These are phyloP conservation scores for Fusarium setosum DNA, from an alignment of 2,329 filamentous ascomycete species.

Conservation along the genomic window DNA sequence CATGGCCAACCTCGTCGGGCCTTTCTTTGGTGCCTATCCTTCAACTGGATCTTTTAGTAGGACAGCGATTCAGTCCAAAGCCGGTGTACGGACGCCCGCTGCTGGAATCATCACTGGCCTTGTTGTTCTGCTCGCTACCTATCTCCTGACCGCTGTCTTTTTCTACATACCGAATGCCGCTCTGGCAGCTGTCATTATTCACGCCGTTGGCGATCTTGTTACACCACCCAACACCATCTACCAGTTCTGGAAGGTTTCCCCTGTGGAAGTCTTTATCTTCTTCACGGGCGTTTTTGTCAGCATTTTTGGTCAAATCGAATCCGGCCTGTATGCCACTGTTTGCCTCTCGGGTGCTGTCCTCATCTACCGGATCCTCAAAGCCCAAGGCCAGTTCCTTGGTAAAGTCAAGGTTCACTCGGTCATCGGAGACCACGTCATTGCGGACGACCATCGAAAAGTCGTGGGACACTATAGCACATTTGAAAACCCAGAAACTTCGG, in stretches of 20 bases:
- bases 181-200: conserved; percentile 91
- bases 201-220: conserved; percentile 93
- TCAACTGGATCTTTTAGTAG: conserved; percentile 96
- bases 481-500: conserved; percentile 58
- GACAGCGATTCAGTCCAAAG: conserved; percentile 97
- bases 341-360: conserved; percentile 80
- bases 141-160: conserved; percentile 88
- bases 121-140: conserved; percentile 90
- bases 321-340: conserved; percentile 91
- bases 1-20: conserved; percentile 87
- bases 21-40: conserved; percentile 92
- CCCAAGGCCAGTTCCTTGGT: conserved; percentile 86
- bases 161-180: conserved; percentile 90
- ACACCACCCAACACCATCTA: conserved; percentile 92
- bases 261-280: conserved; percentile 91
- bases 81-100: conserved; percentile 90
- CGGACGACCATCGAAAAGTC: conserved; percentile 63
- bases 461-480: conserved; percentile 69
- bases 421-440: conserved; percentile 78
- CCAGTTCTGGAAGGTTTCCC: conserved; percentile 94
- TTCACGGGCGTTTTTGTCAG: conserved; percentile 93
- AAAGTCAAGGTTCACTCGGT: conserved; percentile 77
- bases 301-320: conserved; percentile 88
- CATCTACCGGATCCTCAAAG: conserved; percentile 85
- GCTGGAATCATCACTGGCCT: conserved; percentile 89